Conservation (phyloP, 1,284 basidiomycete species). For the Fistulinella cinereoalba region DNA sequence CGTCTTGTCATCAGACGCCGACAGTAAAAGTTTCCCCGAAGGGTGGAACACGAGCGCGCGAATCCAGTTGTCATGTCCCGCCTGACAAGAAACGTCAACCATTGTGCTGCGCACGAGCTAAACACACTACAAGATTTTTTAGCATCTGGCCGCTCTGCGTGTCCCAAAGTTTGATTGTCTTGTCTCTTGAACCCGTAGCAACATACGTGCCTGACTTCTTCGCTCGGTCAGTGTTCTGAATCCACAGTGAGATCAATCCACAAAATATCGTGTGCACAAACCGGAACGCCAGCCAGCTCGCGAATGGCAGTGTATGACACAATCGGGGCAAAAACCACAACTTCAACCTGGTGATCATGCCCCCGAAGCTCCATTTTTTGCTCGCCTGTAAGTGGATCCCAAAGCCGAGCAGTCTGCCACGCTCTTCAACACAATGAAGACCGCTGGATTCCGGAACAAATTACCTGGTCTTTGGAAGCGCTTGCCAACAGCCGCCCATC, state of each 20-base stretch:
- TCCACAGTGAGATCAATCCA: constrained; percentile 8
- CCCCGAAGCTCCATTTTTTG: constrained; percentile 82
- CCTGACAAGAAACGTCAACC: constrained; percentile 37
- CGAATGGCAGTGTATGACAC: constrained; percentile 73
- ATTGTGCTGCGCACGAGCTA: neutral
- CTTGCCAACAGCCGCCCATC: constrained; percentile 77
- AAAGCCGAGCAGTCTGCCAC: constrained; percentile 74
- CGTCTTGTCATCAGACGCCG: constrained; percentile 89
- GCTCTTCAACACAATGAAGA: constrained; percentile 1
- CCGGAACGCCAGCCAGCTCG: constrained; percentile 72
- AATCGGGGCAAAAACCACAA: constrained; percentile 78
- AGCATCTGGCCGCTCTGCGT: constrained; percentile 71
- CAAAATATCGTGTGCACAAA: constrained; percentile 28
- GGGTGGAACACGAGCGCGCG: constrained; percentile 83
- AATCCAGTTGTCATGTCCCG: constrained; percentile 84
- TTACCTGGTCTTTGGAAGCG: constrained; percentile 83
- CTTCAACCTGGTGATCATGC: constrained; percentile 87
- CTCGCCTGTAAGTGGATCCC: constrained; percentile 75
- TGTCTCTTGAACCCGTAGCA: constrained; percentile 84
- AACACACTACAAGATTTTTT: constrained; percentile 50
- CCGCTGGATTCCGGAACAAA: constrained; percentile 16
- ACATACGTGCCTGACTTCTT: constrained; percentile 58
- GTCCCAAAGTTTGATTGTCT: constrained; percentile 88
- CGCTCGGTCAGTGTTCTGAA: constrained; percentile 43
- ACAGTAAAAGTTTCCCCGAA: constrained; percentile 81